Percentiles rank a stretch among this genome's conserved stretches.
phyloP scores from a whole-genome alignment of 1,284 basidiomycete genomes.

The Rhodotorula sp. region DNA sequence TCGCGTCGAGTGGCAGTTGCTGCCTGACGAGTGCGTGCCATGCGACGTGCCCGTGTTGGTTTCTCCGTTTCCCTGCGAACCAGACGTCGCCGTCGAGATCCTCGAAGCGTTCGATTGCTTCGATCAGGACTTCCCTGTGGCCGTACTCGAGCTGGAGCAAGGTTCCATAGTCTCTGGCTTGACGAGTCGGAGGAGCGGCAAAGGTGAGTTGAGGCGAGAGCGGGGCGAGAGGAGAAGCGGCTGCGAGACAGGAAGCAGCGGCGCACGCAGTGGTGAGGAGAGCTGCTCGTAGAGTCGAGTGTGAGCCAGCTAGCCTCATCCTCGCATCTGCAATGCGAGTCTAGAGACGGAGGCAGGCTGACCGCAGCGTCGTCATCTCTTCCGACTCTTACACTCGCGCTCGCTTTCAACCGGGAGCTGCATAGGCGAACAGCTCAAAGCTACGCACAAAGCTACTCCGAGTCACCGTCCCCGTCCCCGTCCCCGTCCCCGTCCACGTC shows the following conservation, averaged over 20 bases:
- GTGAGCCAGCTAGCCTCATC: no score
- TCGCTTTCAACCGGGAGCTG: no score
- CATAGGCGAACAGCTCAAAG: no score
- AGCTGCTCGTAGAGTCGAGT: no score
- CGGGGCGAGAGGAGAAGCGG: no score
- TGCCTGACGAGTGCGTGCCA: not conserved
- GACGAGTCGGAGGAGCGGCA: not conserved
- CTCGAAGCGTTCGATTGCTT: not conserved
- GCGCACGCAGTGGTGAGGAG: not conserved
- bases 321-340: no score
- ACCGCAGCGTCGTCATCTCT: not conserved
- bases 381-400: not conserved
- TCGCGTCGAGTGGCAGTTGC: not conserved
- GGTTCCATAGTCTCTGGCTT: not conserved
- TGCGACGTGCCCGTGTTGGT: not conserved
- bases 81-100: constrained; percentile 2
- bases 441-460: not conserved
- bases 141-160: not conserved
- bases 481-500: not conserved
- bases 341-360: no score
- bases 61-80: constrained; percentile 1
- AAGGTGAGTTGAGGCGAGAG: constrained; percentile 11
- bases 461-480: not conserved
- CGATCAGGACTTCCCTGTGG: not conserved
- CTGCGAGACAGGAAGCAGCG: not conserved